These are phyloP conservation scores for Suillus americanus DNA, from an alignment of 768 basidiomycete genomes.

Conservation along the genomic window DNA sequence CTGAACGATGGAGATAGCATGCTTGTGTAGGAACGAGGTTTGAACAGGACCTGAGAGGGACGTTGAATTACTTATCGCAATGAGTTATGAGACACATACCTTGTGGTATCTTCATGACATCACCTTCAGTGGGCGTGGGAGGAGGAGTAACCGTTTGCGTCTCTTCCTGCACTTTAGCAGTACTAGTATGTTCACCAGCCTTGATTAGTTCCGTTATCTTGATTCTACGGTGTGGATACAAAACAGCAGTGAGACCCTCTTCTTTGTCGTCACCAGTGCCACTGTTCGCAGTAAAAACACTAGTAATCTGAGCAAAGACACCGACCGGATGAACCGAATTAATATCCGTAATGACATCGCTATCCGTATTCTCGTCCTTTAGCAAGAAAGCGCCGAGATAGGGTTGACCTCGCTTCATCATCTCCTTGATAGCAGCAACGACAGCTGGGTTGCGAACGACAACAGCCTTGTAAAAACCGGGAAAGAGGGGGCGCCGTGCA, in stretches of 20 bases:
- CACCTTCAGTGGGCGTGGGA: conserved; percentile 24
- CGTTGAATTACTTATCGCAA: neutral
- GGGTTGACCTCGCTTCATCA: conserved; percentile 95
- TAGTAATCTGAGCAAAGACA: conserved; percentile 96
- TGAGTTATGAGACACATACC: conserved; percentile 15
- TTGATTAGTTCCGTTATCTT: conserved; percentile 85
- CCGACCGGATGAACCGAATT: conserved; percentile 90
- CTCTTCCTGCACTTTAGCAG: conserved; percentile 41
- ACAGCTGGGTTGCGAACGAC: conserved; percentile 90
- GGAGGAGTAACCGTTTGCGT: conserved; percentile 47
- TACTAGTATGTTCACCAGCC: conserved; percentile 43
- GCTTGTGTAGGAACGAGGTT: conserved; percentile 81
- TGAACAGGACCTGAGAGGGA: conserved; percentile 57
- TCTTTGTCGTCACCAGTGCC: conserved; percentile 66
- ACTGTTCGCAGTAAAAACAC: conserved; percentile 69
- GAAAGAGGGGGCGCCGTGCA: conserved; percentile 92
- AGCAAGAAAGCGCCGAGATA: conserved; percentile 96
- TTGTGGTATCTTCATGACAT: conserved; percentile 22
- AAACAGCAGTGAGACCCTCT: conserved; percentile 90
- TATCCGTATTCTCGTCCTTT: conserved; percentile 91
- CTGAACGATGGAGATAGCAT: conserved; percentile 84
- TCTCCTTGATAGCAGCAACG: conserved; percentile 91
- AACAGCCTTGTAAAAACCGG: conserved; percentile 98
- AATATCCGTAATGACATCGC: conserved; percentile 87
- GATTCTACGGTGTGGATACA: conserved; percentile 92